phyloP scores from a whole-genome alignment of 163 green algal species.

The Prototheca cutis region DNA sequence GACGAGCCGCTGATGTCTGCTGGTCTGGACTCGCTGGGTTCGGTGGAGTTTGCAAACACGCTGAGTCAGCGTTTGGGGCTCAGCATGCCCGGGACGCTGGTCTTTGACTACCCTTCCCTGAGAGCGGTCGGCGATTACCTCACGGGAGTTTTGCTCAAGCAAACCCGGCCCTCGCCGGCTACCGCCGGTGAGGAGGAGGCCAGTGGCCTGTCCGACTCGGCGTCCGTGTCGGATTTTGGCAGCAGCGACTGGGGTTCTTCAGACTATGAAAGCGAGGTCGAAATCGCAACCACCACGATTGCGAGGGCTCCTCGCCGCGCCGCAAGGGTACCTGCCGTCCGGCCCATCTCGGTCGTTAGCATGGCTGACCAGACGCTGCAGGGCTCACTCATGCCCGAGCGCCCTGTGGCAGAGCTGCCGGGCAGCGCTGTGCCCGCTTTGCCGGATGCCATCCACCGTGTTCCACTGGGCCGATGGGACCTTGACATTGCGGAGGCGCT shows the following conservation, averaged over 20 bases:
- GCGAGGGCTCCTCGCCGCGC: not conserved
- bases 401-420: not conserved
- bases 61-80: conserved; percentile 23
- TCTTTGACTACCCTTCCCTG: conserved; percentile 33
- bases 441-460: conserved; percentile 16
- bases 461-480: conserved; percentile 28
- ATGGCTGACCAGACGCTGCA: not conserved
- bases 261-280: too few relatives aligned
- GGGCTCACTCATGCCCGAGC: not conserved
- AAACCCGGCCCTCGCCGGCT: too few relatives aligned
- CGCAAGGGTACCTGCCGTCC: not conserved
- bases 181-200: too few relatives aligned
- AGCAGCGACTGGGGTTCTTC: too few relatives aligned
- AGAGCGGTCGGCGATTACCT: conserved; percentile 21
- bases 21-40: conserved; percentile 75
- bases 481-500: conserved; percentile 15
- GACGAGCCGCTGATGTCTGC: conserved; percentile 72
- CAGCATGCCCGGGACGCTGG: conserved; percentile 23
- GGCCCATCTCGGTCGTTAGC: not conserved
- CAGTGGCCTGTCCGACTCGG: too few relatives aligned
- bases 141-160: conserved; percentile 13
- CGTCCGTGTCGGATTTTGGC: too few relatives aligned
- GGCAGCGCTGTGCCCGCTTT: not conserved
- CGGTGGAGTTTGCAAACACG: conserved; percentile 31
- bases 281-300: too few relatives aligned